Base-by-base conservation (phyloP, 2,329 filamentous ascomycete genomes). In the Aspergillus terreus region DNA sequence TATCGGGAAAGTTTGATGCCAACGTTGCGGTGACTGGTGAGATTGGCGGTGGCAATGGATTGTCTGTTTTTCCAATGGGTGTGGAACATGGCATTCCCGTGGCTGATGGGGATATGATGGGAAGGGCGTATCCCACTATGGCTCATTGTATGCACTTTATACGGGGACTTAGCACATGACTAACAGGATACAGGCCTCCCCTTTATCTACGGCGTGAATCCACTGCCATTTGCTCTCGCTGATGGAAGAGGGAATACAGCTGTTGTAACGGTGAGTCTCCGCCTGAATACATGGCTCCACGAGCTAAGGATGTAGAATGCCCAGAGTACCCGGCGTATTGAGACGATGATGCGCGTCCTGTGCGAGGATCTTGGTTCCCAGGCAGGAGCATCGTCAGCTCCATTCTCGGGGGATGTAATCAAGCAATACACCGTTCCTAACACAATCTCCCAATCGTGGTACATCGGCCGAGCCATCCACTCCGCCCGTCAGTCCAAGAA, bases 81-180 rank as follows among this genome's bases (percentile, higher is more conserved):
- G 62, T 57, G 33, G 52, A 59, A 19, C 66, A 64, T 42, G 65
- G 74, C 41, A 59, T 74, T 9, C 73, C 74, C 0, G 69, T 71
- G 19, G 66, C 76, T 4, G 75, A 77, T 47, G 74, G 70, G 3
- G 75, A 77, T 52, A 71, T 73, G 63, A 77, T 77, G 75, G 75
- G 75, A 9, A 62, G 74, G 15, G 75, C 74, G 6, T 77, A 75
- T 56, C 75, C 75, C 1, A 59, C 52, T 6, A 47, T 59, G 19
- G 55, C 54, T n/a, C 56, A 60, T n/a, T 46, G 57, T 57, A 41
- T 42, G 55, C 49, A 9, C 9, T 40, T 25, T 11, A 7, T 17
- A 14, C 19, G 6, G n/a, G 15, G 7, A 11, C 1, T 6, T 3
- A 6, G 12, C 5, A 10, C 2, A 25, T 10, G 4, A 40, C 33